A percentile compares a stretch with the other conserved stretches of the same genome.
Evolutionary conservation across 352 stramenopile genomes (phyloP).

Genomic region (Pythium aphanidermatum): DNA sequence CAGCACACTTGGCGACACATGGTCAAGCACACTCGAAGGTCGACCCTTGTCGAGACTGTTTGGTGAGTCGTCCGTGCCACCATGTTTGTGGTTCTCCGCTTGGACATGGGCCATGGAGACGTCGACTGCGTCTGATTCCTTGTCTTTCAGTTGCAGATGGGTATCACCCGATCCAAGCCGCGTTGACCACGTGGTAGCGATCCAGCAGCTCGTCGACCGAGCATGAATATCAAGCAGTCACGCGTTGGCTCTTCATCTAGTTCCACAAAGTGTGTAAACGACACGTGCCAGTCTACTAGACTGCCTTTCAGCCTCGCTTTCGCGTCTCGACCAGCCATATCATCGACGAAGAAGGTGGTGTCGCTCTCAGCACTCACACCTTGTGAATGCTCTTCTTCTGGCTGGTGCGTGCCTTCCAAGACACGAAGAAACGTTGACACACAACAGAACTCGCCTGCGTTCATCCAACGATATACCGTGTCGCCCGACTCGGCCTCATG

Average conservation of each 20-base stretch:
- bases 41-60: too few species aligned
- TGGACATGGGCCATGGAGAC: conserved; percentile 9
- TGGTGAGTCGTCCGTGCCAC: too few species aligned
- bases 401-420: neutral
- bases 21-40: too few species aligned
- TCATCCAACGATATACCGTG: neutral
- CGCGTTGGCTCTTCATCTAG: conserved; percentile 10
- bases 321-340: neutral
- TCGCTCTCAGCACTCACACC: too few species aligned
- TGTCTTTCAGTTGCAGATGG: conserved; percentile 4
- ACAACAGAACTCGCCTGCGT: conserved; percentile 1
- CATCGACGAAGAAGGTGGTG: too few species aligned
- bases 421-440: conserved; percentile 4
- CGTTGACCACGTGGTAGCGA: conserved; percentile 6
- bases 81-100: neutral
- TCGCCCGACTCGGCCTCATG: neutral
- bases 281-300: conserved; percentile 14
- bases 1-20: too few species aligned
- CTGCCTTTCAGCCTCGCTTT: neutral
- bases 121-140: neutral
- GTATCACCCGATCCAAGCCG: conserved; percentile 14
- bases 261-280: conserved; percentile 29
- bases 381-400: neutral
- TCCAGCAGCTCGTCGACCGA: conserved; percentile 18
- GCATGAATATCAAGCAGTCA: conserved; percentile 22